Base-by-base conservation (phyloP, 495 filamentous ascomycete genomes). In the Pseudevernia furfuracea region DNA sequence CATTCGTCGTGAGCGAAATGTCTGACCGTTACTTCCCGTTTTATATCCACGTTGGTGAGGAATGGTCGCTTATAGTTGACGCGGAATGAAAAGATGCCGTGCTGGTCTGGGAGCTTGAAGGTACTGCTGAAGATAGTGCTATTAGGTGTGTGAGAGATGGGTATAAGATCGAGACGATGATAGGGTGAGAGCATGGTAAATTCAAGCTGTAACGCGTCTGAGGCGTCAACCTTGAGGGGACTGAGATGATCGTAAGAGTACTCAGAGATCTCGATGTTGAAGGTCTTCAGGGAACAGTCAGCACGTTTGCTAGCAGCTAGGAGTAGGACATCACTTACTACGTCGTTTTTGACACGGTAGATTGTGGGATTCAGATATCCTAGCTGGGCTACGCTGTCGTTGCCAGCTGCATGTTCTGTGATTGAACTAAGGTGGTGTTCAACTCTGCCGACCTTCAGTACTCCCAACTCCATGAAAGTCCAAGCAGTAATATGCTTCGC, bases 171-270 rank as follows among this genome's bases (percentile, higher is more conserved):
- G 28, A 97, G 82, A n/a, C 95, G 92, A 78, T 97, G 89, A 85
- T 95, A 97, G 68, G 95, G 94, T 10, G 93, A 96, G 19, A 98
- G 88, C 94, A 98, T 98, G 77, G 85, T 91, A 80, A 96, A 96
- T 76, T 98, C 94, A 63, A 98, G 89, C 73, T 98, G 94, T 19
- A 97, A 73, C 36, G 75, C 79, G 72, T 98, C 94, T 60, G 72
- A 75, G 4, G 78, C 65, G 61, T 89, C 86, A 39, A 90, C 78
- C 46, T 78, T 77, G 77, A 92, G 96, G 62, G 92, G 90, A 11
- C 79, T 76, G 76, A 84, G 93, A 70, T 82, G 79, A 72, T 87
- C 83, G 76, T 81, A 83, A 38, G 72, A 68, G 74, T 90, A 96
- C 73, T 97, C 91, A 11, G 94, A 96, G 44, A 97, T 68, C 67